Conservation (phyloP, 78 protist genomes). For the slime mould (Dictyostelium discoideum) region DNA sequence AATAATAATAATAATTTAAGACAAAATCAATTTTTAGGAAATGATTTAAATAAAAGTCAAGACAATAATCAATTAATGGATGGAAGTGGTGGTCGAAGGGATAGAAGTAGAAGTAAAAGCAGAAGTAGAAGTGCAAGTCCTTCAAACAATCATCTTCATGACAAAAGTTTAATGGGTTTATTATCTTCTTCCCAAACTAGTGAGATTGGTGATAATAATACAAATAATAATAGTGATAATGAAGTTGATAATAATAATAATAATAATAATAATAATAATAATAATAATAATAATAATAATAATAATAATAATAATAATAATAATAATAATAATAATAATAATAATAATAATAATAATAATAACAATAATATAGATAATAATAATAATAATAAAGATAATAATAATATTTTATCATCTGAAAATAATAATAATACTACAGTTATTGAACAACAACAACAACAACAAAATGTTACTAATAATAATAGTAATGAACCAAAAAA, state of each 20-base stretch:
- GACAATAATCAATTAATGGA: not conserved
- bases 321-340: not conserved
- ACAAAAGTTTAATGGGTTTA: not conserved
- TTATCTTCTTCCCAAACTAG: constrained; percentile 4
- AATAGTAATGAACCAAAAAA: not conserved
- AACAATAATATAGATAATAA: not conserved
- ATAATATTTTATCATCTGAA: not conserved
- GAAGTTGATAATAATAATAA: not conserved
- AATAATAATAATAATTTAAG: not conserved
- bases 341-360: not conserved
- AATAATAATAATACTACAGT: too few species aligned
- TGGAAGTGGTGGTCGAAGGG: not conserved
- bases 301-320: not conserved
- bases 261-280: not conserved
- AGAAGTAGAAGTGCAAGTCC: not conserved
- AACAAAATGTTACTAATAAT: too few species aligned
- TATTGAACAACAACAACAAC: too few species aligned
- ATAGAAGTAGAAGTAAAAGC: not conserved
- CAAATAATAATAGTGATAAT: not conserved
- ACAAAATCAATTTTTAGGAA: not conserved
- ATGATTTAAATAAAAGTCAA: constrained; percentile 5
- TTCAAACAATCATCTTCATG: not conserved
- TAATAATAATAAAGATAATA: too few species aligned
- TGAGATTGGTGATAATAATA: not conserved
- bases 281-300: not conserved